A percentile compares a stretch with the other conserved stretches of the same genome.
Evolutionary conservation across 345 rosid genomes (phyloP).

Genomic region (Cardiospermum halicacabum): DNA sequence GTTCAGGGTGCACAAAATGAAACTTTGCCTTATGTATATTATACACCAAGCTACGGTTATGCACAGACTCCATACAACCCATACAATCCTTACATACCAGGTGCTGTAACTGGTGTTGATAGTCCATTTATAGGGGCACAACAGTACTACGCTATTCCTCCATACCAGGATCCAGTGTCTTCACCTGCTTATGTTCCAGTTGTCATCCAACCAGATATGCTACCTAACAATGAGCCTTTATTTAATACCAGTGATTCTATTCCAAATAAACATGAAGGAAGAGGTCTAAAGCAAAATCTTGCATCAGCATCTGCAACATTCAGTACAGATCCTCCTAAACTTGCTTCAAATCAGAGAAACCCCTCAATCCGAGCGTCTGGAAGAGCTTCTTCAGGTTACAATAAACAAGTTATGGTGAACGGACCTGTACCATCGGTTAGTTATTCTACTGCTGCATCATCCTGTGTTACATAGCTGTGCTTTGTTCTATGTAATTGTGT

Average conservation of each 20-base stretch:
- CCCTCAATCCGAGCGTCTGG: conserved; percentile 38
- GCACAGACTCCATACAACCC: conserved; percentile 90
- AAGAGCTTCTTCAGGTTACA: conserved; percentile 39
- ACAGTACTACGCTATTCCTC: conserved; percentile 56
- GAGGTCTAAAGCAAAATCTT: conserved; percentile 37
- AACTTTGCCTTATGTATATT: conserved; percentile 73
- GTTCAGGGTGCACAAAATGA: conserved; percentile 80
- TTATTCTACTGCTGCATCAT: conserved; percentile 28
- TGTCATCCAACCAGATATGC: conserved; percentile 49
- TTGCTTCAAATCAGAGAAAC: conserved; percentile 37
- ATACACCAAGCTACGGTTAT: conserved; percentile 76
- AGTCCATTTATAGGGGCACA: conserved; percentile 53
- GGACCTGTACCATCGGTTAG: conserved; percentile 40
- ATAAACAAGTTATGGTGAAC: conserved; percentile 32
- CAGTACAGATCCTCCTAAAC: conserved; percentile 40
- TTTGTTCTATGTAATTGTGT: neutral
- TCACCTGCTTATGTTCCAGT: conserved; percentile 57
- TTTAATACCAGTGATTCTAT: conserved; percentile 37
- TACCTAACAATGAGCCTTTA: conserved; percentile 37
- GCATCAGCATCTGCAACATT: conserved; percentile 45
- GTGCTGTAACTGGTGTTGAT: conserved; percentile 67
- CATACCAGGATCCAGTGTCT: conserved; percentile 56
- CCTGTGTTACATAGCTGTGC: conserved; percentile 46
- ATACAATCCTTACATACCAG: conserved; percentile 87
- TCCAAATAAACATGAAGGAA: conserved; percentile 38